A percentile compares a stretch with the other conserved stretches of the same genome.
Conservation (phyloP, 2,329 filamentous ascomycete genomes). For the Ceratocystiopsis sp. region DNA sequence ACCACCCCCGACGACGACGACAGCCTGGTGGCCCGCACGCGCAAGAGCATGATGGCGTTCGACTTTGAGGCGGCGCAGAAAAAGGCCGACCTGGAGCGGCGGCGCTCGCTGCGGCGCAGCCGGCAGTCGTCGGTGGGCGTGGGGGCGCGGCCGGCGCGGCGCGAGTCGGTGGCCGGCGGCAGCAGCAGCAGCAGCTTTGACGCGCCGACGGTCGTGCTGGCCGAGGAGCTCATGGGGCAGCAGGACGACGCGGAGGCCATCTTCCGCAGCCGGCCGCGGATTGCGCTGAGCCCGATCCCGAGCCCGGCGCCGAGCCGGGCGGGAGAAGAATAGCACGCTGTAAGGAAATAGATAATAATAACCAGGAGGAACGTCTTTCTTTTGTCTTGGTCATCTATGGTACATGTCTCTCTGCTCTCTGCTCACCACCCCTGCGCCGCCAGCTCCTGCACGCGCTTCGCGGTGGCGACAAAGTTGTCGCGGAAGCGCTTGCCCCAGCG, state of each 20-base stretch:
- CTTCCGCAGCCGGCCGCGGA: constrained; percentile 68
- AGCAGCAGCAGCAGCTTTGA: constrained; percentile 23
- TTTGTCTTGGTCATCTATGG: background rate
- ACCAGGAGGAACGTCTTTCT: no score
- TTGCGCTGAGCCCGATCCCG: constrained; percentile 55
- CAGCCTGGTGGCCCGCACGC: constrained; percentile 39
- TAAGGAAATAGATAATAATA: background rate
- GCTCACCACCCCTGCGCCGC: constrained; percentile 61
- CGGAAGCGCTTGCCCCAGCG: constrained; percentile 56
- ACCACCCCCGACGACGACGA: constrained; percentile 19
- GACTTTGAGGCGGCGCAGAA: constrained; percentile 44
- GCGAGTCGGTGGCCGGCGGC: no score
- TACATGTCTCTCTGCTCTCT: background rate
- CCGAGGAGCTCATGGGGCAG: constrained; percentile 49
- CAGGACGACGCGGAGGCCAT: constrained; percentile 67
- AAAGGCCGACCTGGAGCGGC: constrained; percentile 40
- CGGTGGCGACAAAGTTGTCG: constrained; percentile 46
- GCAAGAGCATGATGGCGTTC: constrained; percentile 44
- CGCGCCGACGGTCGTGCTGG: constrained; percentile 29
- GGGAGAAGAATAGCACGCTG: background rate
- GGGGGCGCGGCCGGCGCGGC: no score
- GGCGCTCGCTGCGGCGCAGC: constrained; percentile 29
- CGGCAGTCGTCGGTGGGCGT: constrained; percentile 1
- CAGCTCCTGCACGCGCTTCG: constrained; percentile 49
- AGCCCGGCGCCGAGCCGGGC: constrained; percentile 20